Conservation (phyloP, 345 rosid species). For the Dovyalis caffra region DNA sequence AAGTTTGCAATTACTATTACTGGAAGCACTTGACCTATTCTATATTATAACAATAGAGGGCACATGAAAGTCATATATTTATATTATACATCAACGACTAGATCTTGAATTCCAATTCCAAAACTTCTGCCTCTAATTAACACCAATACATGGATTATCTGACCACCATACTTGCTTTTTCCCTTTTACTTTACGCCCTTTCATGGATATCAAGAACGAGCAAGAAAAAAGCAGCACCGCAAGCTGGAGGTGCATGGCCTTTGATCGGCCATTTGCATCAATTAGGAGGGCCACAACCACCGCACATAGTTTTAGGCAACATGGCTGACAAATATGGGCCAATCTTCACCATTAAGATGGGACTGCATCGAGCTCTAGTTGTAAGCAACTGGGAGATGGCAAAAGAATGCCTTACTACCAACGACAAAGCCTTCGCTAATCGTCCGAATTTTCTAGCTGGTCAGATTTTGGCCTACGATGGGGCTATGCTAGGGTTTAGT, state of each 20-base stretch:
- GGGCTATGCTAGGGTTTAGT: constrained; percentile 27
- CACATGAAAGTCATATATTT: too few relatives aligned
- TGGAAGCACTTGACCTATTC: too few relatives aligned
- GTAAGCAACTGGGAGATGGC: constrained; percentile 29
- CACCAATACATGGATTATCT: background rate
- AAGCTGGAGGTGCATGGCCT: constrained; percentile 37
- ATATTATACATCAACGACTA: too few relatives aligned
- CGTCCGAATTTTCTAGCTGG: constrained; percentile 28
- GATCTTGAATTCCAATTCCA: too few relatives aligned
- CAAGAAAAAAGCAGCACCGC: constrained; percentile 6
- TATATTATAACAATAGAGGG: too few relatives aligned
- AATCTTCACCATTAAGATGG: constrained; percentile 36
- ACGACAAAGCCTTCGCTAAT: constrained; percentile 26
- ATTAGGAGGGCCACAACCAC: constrained; percentile 28
- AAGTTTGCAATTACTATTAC: too few relatives aligned
- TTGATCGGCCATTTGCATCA: constrained; percentile 43
- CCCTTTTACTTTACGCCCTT: background rate
- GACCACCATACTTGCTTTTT: background rate
- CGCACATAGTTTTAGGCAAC: constrained; percentile 25
- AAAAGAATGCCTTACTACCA: constrained; percentile 35
- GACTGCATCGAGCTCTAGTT: constrained; percentile 29
- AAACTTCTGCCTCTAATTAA: too few relatives aligned
- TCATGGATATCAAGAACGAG: background rate
- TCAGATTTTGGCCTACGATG: constrained; percentile 25
- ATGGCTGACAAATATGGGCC: constrained; percentile 38